These are phyloP conservation scores for Brassica rapa DNA, from an alignment of 345 rosid genomes.

Conservation along the genomic window DNA sequence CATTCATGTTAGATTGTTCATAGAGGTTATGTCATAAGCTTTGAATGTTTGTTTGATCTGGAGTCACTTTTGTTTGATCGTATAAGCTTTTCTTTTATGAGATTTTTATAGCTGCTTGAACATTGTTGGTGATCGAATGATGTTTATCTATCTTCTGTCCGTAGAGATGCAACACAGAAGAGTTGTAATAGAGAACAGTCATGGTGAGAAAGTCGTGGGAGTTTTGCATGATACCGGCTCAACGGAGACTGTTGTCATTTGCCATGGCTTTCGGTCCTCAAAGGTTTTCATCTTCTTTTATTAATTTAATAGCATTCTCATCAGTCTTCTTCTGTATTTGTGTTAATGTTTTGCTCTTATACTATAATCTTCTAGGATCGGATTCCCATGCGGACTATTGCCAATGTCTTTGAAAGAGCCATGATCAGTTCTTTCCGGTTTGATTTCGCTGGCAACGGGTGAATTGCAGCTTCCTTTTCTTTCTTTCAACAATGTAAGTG, in stretches of 20 bases:
- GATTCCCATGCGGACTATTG: conserved; percentile 73
- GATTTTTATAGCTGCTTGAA: background rate
- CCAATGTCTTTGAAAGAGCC: conserved; percentile 51
- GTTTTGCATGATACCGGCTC: conserved; percentile 78
- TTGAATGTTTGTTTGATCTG: background rate
- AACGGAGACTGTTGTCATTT: conserved; percentile 65
- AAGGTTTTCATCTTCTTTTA: background rate
- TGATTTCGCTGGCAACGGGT: conserved; percentile 96
- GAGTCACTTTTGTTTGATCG: background rate
- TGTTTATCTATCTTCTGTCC: no score
- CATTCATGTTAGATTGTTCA: background rate
- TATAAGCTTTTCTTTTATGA: background rate
- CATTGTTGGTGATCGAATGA: background rate
- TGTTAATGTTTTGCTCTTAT: background rate
- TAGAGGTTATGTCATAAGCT: background rate
- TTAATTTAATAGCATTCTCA: background rate
- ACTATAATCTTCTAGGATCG: conserved; percentile 46
- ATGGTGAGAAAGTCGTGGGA: conserved; percentile 81
- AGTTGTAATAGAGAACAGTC: conserved; percentile 54
- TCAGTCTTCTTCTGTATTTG: no score
- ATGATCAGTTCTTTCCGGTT: conserved; percentile 74
- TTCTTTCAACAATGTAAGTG: background rate
- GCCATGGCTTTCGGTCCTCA: conserved; percentile 82
- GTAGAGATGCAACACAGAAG: conserved; percentile 39
- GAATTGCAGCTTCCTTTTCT: background rate